A percentile compares a stretch with the other conserved stretches of the same genome.
Conservation (phyloP, 139 green algal species). For the Klebsormidium nitens region DNA sequence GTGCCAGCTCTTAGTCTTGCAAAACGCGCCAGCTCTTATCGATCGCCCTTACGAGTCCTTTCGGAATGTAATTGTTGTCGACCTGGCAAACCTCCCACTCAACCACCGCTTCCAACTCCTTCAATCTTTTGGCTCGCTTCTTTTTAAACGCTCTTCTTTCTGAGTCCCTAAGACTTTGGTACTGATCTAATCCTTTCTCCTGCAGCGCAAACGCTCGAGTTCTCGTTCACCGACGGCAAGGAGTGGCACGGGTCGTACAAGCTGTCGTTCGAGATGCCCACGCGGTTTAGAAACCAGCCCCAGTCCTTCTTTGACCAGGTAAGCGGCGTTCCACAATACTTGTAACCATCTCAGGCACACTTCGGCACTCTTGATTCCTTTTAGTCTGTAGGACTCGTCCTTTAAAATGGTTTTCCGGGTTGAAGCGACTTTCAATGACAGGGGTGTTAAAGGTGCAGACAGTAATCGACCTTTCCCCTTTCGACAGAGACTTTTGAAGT, state of each 20-base stretch:
- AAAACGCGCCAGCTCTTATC: no score
- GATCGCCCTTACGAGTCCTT: no score
- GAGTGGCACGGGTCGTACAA: constrained; percentile 39
- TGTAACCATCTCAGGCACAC: background rate
- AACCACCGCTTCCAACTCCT: no score
- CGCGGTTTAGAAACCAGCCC: constrained; percentile 23
- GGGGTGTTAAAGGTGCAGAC: background rate
- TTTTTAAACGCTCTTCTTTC: no score
- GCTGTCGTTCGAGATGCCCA: constrained; percentile 28
- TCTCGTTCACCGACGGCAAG: constrained; percentile 47
- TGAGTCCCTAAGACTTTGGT: no score
- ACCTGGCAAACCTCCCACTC: no score
- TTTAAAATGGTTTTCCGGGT: background rate
- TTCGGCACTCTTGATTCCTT: background rate
- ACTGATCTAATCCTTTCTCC: background rate
- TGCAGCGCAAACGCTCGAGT: constrained; percentile 36
- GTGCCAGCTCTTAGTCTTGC: no score
- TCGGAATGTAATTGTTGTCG: no score
- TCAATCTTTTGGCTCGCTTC: no score
- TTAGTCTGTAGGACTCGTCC: background rate
- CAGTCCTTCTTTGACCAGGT: constrained; percentile 44
- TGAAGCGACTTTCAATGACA: background rate
- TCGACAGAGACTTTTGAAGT: no score
- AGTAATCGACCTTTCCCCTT: no score
- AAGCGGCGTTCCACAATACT: background rate